Percentiles rank a stretch among this genome's conserved stretches.
Conservation (phyloP, 495 filamentous ascomycete genomes). For the Polyplosphaeria fusca region DNA sequence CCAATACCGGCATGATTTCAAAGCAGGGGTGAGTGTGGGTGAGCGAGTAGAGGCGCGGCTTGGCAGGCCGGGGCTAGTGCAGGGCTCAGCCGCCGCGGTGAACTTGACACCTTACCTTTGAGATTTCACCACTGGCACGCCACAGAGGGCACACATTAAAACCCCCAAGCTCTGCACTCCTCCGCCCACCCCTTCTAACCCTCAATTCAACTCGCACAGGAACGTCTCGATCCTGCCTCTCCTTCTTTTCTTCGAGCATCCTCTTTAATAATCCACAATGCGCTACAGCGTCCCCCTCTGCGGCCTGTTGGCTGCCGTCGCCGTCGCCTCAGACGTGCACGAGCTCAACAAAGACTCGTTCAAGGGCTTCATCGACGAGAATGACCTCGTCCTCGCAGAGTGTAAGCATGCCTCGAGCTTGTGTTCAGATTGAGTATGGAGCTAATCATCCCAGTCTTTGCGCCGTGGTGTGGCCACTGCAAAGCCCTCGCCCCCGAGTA, state of each 20-base stretch:
- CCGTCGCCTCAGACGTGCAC: conserved; percentile 77
- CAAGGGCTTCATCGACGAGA: conserved; percentile 73
- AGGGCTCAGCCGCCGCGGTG: not conserved
- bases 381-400: conserved; percentile 78
- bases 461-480: conserved; percentile 76
- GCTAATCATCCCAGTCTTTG: conserved; percentile 51
- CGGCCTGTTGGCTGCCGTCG: conserved; percentile 50
- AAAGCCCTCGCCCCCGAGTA: conserved; percentile 82
- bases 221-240: conserved; percentile 3
- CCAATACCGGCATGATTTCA: not conserved
- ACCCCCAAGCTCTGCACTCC: not conserved
- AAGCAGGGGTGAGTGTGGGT: not conserved
- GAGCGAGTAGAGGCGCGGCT: too few species aligned
- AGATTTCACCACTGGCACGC: not conserved
- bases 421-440: not conserved
- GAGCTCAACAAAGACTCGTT: conserved; percentile 84
- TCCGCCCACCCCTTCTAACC: not conserved
- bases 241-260: not conserved
- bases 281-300: conserved; percentile 36
- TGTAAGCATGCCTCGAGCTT: conserved; percentile 48
- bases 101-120: conserved; percentile 6
- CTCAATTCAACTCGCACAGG: not conserved
- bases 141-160: not conserved
- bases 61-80: not conserved
- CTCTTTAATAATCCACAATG: conserved; percentile 29